Conservation (phyloP, 768 basidiomycete species). For the Brasilioporus rufonigricans region DNA sequence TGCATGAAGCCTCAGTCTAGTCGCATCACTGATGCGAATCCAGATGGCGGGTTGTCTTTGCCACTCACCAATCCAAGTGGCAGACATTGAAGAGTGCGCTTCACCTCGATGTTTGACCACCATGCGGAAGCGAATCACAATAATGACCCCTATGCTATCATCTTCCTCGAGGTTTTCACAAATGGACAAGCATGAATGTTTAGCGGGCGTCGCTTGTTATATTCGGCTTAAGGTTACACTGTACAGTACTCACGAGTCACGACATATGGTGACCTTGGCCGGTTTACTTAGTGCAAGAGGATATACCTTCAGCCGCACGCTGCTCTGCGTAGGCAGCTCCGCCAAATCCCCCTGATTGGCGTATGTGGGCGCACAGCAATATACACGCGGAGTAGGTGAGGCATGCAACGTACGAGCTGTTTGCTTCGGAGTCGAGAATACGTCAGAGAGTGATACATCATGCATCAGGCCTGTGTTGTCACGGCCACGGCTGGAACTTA, state of each 20-base stretch:
- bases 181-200: conserved; percentile 17
- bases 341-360: background rate
- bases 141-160: conserved; percentile 22
- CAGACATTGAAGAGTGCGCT: conserved; percentile 28
- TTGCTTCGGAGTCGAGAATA: conserved; percentile 10
- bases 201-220: conserved; percentile 7
- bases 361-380: background rate
- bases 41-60: conserved; percentile 35
- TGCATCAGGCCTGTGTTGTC: conserved; percentile 3
- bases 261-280: conserved; percentile 10
- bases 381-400: conserved; percentile 19
- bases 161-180: conserved; percentile 15
- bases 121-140: conserved; percentile 4
- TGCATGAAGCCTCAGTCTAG: background rate
- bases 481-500: background rate
- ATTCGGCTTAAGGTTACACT: conserved; percentile 14
- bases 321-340: background rate
- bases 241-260: conserved; percentile 30
- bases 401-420: conserved; percentile 1
- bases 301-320: background rate
- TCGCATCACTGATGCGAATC: background rate
- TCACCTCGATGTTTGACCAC: conserved; percentile 25
- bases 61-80: conserved; percentile 32
- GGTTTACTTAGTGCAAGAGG: background rate
- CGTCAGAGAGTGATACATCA: conserved; percentile 5